A percentile compares a stretch with the other conserved stretches of the same genome.
phyloP scores from a whole-genome alignment of 495 filamentous ascomycete genomes.

The Cladorrhinum samala region DNA sequence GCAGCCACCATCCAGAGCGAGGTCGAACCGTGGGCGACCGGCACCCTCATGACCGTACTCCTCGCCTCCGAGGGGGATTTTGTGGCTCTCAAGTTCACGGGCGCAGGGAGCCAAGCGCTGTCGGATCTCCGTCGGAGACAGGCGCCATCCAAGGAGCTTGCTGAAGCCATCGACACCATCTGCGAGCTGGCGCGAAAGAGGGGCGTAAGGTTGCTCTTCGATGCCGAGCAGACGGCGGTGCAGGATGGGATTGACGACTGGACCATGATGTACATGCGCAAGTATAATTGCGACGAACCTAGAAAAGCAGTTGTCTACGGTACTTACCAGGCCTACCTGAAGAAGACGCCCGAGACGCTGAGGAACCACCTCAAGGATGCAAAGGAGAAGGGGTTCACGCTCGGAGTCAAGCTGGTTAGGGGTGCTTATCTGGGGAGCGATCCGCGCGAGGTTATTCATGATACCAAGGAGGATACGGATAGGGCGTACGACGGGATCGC shows the following conservation, averaged over 20 bases:
- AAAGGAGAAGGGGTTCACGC: slow-evolving; percentile 59
- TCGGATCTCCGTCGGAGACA: slow-evolving; percentile 52
- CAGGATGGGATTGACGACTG: slow-evolving; percentile 82
- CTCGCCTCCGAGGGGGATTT: slow-evolving; percentile 74
- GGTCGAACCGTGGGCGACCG: slow-evolving; percentile 65
- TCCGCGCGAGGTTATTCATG: slow-evolving; percentile 70
- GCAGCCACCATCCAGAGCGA: slow-evolving; percentile 50
- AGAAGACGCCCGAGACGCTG: slow-evolving; percentile 59
- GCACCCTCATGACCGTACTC: slow-evolving; percentile 68
- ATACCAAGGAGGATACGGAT: slow-evolving; percentile 73
- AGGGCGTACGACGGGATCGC: slow-evolving; percentile 35
- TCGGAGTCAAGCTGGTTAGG: slow-evolving; percentile 87
- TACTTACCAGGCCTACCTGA: slow-evolving; percentile 76
- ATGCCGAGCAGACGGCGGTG: slow-evolving; percentile 78
- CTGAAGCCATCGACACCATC: slow-evolving; percentile 62
- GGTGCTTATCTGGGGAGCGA: slow-evolving; percentile 85
- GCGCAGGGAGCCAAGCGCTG: slow-evolving; percentile 76
- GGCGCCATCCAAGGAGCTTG: slow-evolving; percentile 56
- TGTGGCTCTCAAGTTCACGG: slow-evolving; percentile 87
- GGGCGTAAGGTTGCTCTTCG: slow-evolving; percentile 73
- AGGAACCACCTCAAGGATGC: slow-evolving; percentile 62
- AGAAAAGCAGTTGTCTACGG: slow-evolving; percentile 55
- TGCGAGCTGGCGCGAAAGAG: slow-evolving; percentile 68
- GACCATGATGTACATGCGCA: slow-evolving; percentile 70
- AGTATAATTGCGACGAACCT: slow-evolving; percentile 54